Evolutionary conservation across 352 stramenopile species (phyloP).

Genomic region (Globisporangium takayamanum): DNA sequence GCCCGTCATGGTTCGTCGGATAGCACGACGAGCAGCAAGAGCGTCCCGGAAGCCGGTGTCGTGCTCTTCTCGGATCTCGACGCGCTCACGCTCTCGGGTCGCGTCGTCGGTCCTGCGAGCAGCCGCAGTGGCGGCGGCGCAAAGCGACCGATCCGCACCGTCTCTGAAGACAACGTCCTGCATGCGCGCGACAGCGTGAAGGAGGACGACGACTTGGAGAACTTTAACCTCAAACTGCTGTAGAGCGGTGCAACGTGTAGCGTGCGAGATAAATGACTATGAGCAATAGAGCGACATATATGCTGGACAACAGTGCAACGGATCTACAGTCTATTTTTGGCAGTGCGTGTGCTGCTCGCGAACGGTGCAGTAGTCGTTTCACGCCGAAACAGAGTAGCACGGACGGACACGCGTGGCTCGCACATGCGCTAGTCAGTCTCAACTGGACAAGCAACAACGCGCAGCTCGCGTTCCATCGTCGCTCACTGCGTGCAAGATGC

Average conservation of each 20-base stretch:
- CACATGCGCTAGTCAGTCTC: too few species aligned
- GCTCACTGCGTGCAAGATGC: background rate
- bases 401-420: too few species aligned
- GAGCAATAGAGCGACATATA: too few species aligned
- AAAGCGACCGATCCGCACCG: slow-evolving; percentile 39
- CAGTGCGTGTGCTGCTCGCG: too few species aligned
- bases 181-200: slow-evolving; percentile 10
- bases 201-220: slow-evolving; percentile 59
- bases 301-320: too few species aligned
- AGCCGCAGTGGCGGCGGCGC: background rate
- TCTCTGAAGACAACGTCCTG: slow-evolving; percentile 53
- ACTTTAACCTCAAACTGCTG: slow-evolving; percentile 64
- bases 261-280: too few species aligned
- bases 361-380: too few species aligned
- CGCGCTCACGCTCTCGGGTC: slow-evolving; percentile 49
- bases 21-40: slow-evolving; percentile 26
- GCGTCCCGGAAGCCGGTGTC: slow-evolving; percentile 28
- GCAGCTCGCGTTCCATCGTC: too few species aligned
- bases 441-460: too few species aligned
- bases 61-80: slow-evolving; percentile 65
- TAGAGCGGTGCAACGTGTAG: slow-evolving; percentile 2
- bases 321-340: too few species aligned
- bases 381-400: too few species aligned
- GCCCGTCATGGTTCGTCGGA: slow-evolving; percentile 38
- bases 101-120: slow-evolving; percentile 24